Base-by-base conservation (phyloP, 306 rosid species). In the Trichosanthes cucumerina region DNA sequence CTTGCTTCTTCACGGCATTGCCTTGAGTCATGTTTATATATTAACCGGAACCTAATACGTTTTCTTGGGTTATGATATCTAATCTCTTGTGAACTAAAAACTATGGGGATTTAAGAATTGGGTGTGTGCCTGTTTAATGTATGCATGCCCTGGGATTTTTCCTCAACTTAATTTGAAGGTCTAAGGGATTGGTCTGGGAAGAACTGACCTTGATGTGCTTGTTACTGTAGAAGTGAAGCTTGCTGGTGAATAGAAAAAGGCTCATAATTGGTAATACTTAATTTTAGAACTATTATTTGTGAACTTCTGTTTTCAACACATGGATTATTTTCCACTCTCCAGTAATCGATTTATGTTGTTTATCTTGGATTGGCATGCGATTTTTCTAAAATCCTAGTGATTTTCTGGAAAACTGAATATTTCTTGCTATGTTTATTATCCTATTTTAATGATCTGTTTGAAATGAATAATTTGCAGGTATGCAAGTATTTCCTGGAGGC, bases 401-500 rank as follows among this genome's bases (percentile, higher is more conserved):
- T 24, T 7, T 71, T 24, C 9, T 44, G 23, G 57, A 24, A 49
- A 71, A 13, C 6, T 71, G 33, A 24, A 7, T 44, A 11, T 41
- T 68, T 31, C 77, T 71, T 72, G 77, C 14, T 6, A 26, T 24
- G n/a, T 73, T 31, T 31, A 28, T 31, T 50, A 15, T 50, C 23
- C 28, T 49, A 18, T 73, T 73, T 26, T 49, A 49, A 52, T 9
- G 14, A 73, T 52, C 44, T 28, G 28, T 73, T 73, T 50, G 19
- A 16, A 73, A 73, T 73, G 60, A 10, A 28, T 73, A 23, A 47
- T 73, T 31, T 49, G 16, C 56, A 87, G 88, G 90, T 87, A 60
- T 87, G 90, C 86, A 87, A 87, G 74, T 79, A 65, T 78, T 84
- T 87, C 70, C 74, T 84, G 86, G 98, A 92, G 0, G 98, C 99